These are phyloP conservation scores for Termitomyces sp. DNA, from an alignment of 768 basidiomycete species.

Conservation along the genomic window DNA sequence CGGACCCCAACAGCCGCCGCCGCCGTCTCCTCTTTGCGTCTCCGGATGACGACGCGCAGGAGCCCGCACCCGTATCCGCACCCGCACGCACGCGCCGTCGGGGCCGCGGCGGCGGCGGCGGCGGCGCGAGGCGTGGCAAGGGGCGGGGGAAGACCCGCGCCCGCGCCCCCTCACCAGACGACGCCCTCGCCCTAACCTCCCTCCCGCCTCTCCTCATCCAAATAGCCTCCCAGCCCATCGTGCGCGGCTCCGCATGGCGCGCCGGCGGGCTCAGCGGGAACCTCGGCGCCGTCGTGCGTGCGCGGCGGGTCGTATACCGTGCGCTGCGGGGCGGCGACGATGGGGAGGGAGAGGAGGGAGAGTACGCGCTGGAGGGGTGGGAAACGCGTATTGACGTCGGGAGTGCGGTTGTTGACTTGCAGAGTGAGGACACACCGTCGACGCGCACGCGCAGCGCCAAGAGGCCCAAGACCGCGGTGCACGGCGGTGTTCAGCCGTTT, in stretches of 20 bases:
- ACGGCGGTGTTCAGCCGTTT: not conserved
- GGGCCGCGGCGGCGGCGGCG: too few relatives aligned
- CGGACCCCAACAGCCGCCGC: slow-evolving; percentile 10
- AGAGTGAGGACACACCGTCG: too few relatives aligned
- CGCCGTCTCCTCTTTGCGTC: slow-evolving; percentile 31
- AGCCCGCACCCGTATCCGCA: too few relatives aligned
- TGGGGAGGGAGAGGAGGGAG: not conserved
- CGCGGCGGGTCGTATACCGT: slow-evolving; percentile 42
- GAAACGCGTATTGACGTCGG: slow-evolving; percentile 17
- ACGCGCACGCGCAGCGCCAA: not conserved
- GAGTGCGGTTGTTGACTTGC: slow-evolving; percentile 17
- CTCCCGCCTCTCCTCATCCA: slow-evolving; percentile 36
- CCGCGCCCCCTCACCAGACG: not conserved
- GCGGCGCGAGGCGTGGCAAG: slow-evolving; percentile 9
- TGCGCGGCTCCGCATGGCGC: slow-evolving; percentile 35
- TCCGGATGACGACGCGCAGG: slow-evolving; percentile 14
- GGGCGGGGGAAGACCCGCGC: slow-evolving; percentile 3
- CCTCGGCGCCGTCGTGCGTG: slow-evolving; percentile 36
- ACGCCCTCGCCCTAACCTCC: slow-evolving; percentile 8
- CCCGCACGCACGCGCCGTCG: too few relatives aligned
- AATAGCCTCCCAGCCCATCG: slow-evolving; percentile 48
- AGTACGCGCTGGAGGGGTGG: slow-evolving; percentile 37
- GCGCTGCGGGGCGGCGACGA: slow-evolving; percentile 3
- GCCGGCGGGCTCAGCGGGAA: slow-evolving; percentile 49
- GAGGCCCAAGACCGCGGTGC: too few relatives aligned